Evolutionary conservation across 2,329 filamentous ascomycete genomes (phyloP), one percentile per base, ranked within the genome.

Genomic region (Colletotrichum magnum): DNA sequence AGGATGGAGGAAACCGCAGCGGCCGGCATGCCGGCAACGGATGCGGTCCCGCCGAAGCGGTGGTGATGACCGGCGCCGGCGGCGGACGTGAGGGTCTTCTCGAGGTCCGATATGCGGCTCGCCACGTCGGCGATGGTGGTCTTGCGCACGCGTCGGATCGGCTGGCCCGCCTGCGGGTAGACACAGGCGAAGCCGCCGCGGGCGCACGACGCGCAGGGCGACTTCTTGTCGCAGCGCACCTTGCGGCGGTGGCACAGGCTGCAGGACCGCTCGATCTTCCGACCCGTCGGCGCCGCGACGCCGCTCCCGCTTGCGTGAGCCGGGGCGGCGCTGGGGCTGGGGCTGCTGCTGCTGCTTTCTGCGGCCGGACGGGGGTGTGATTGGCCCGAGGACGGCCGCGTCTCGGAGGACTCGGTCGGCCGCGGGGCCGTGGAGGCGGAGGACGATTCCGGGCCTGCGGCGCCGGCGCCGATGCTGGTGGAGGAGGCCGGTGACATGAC

Each of bases 61-160:
- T 59, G 39, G 13, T 9, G 51, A 13, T 36, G 32, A 2, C 32
- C 32, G 9, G 32, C 32, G 5, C 52, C 47, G 50, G 54, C 36
- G 2, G 60, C 64, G 24, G 70, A 58, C 5, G 58, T 69, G 6
- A 80, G 64, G 1, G 76, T 75, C 71, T 74, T 77, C 60, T 80
- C 78, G 58, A 80, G 73, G 45, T 77, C 73, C 5, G 77, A 75
- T n/a, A 81, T 80, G 2, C 79, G 75, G 53, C 74, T 78, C 1
- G 79, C 78, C 16, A 81, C 78, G 68, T 81, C 79, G 6, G 74
- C 73, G 39, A 75, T 74, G 47, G 74, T 77, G 18, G 73, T 72
- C 64, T 72, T 75, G 18, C 67, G 68, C 10, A 65, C 63, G 6
- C 76, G 75, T 21, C 77, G 77, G 1, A 71, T 61, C 26, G 72